Evolutionary conservation across 73 alveolate species (phyloP), one percentile per base, ranked within the genome.

Genomic region (Paramecium tetraurelia): DNA sequence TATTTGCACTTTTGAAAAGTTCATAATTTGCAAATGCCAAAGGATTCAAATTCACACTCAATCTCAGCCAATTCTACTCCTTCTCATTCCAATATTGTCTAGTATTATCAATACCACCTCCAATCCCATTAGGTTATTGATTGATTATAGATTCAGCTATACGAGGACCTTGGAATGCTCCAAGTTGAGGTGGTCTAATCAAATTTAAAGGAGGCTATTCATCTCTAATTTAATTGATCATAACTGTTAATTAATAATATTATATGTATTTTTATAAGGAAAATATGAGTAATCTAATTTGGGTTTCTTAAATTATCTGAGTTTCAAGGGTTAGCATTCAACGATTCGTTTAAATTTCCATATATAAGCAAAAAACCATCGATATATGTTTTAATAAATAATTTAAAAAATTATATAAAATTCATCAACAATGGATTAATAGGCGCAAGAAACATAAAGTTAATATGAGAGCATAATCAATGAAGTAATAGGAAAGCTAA

Each of bases 41-140:
- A 7, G 75, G 90, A 80, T 80, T 80, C 53, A 80, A 24, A 80
- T 80, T 40, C 7, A 44, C 70, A 24, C 90, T 80, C n/a, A 80
- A 44, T 9, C 41, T 43, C 38, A 80, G 43, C 90, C 90, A 80
- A 80, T 80, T 80, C 20, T 80, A 80, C 46, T 80, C 90, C 46
- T 43, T 80, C n/a, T 80, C 90, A 80, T 80, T 80, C 90, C 90
- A 80, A 72, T 33, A 72, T 72, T 72, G 33, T 72, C 86, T 72
- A 35, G 86, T 72, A 72, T 33, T 33, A 5, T 72, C 6, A 36
- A 72, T 29, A 4, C n/a, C 86, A 2, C 11, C 35, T 20, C 33
- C 57, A 14, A 10, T 14, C 0, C 16, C 16, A 11, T 14, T 14
- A 1, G 22, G 46, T 31, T 33, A 31, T 33, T 63, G 12, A 29